Conservation (phyloP, 2,329 filamentous ascomycete genomes). For the Aspergillus unguis region DNA sequence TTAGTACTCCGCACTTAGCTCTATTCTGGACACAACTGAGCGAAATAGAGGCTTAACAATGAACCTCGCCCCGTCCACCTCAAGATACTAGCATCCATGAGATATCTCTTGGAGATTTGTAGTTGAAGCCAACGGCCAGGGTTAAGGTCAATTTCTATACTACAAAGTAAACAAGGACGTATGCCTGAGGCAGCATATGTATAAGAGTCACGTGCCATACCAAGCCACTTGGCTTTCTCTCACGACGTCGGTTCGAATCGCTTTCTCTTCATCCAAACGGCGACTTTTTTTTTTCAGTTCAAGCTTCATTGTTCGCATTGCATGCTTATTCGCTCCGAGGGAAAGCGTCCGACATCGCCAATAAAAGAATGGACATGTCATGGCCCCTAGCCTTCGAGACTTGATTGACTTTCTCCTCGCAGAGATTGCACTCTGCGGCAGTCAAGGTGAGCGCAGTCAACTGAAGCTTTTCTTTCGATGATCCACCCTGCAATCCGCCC, state of each 20-base stretch:
- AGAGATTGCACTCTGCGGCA: constrained; percentile 58
- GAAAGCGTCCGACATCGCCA: constrained; percentile 3
- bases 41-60: no score
- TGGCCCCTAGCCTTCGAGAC: constrained; percentile 53
- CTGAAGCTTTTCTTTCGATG: constrained; percentile 6
- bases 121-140: no score
- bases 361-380: constrained; percentile 25
- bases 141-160: no score
- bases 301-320: not conserved
- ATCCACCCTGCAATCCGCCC: constrained; percentile 15
- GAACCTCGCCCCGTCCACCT: no score
- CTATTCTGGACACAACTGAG: no score
- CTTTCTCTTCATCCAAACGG: constrained; percentile 10
- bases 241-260: constrained; percentile 33
- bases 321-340: not conserved
- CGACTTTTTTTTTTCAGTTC: constrained; percentile 10
- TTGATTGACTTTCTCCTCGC: constrained; percentile 57
- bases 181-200: not conserved
- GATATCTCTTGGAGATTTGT: no score
- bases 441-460: constrained; percentile 44
- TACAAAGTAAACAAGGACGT: no score
- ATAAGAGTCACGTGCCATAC: constrained; percentile 8
- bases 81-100: no score
- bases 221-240: constrained; percentile 10
- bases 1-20: no score